phyloP scores from a whole-genome alignment of 257 asterid genomes.

The Primulina huaijiensis region DNA sequence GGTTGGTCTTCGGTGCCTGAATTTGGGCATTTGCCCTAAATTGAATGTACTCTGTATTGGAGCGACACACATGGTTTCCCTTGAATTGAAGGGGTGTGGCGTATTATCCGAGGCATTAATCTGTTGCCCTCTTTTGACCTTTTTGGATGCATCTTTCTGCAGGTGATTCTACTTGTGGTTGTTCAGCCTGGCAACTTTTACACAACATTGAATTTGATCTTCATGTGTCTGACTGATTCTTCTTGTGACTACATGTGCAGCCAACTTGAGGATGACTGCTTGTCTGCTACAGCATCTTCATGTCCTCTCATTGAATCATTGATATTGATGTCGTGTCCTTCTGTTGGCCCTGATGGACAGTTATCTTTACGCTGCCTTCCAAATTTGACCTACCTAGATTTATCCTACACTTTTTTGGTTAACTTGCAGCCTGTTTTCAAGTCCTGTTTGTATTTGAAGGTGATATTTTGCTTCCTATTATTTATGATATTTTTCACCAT shows the following conservation, averaged over 20 bases:
- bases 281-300: conserved; percentile 77
- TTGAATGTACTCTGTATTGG: conserved; percentile 63
- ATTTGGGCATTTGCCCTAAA: conserved; percentile 97
- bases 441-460: conserved; percentile 75
- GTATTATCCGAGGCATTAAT: conserved; percentile 78
- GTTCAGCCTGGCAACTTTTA: not conserved
- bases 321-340: conserved; percentile 91
- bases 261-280: conserved; percentile 87
- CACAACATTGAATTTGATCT: conserved; percentile 8
- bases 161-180: conserved; percentile 39
- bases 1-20: conserved; percentile 91
- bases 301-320: conserved; percentile 80
- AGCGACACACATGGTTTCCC: conserved; percentile 86
- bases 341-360: conserved; percentile 82
- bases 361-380: conserved; percentile 60
- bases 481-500: conserved; percentile 3
- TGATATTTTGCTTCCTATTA: conserved; percentile 27
- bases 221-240: conserved; percentile 12
- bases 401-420: conserved; percentile 86
- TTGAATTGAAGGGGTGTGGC: conserved; percentile 97
- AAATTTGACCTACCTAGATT: conserved; percentile 75
- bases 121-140: conserved; percentile 75
- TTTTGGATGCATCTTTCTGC: conserved; percentile 98
- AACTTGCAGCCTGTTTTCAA: conserved; percentile 78
- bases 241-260: conserved; percentile 41